Conservation (phyloP, 495 filamentous ascomycete genomes). For the Schizothecium vesticola region DNA sequence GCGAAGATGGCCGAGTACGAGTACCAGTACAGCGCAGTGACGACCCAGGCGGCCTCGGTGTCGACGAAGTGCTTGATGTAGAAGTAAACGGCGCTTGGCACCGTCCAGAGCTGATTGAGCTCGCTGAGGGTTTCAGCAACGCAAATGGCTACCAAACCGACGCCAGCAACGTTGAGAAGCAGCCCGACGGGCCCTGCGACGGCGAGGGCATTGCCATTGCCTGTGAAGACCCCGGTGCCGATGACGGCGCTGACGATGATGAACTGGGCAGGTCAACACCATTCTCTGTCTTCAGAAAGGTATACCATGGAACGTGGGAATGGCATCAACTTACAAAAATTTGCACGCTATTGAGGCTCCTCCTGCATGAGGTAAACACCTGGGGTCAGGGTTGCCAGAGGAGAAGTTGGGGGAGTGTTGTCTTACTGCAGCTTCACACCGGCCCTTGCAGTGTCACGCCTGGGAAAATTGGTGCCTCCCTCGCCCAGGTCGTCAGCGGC, state of each 20-base stretch:
- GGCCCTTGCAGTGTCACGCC: too few species aligned
- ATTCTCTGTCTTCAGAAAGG: too few species aligned
- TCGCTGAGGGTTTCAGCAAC: conserved; percentile 34
- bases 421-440: conserved; percentile 2
- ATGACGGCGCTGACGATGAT: conserved; percentile 30
- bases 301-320: not conserved
- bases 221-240: conserved; percentile 29
- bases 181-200: conserved; percentile 31
- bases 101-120: conserved; percentile 29
- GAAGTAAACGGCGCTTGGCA: conserved; percentile 32
- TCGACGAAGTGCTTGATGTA: conserved; percentile 33
- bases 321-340: conserved; percentile 5
- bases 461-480: too few species aligned
- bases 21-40: conserved; percentile 25
- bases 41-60: conserved; percentile 28
- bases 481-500: too few species aligned
- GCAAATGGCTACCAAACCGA: conserved; percentile 28
- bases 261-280: conserved; percentile 24
- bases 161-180: conserved; percentile 24
- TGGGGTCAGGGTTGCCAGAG: not conserved
- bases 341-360: conserved; percentile 10
- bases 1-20: conserved; percentile 3
- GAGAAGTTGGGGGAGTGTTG: not conserved
- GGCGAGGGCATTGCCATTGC: conserved; percentile 23
- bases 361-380: not conserved